Conservation (phyloP, 148 eudicot species). For the Chenopodium quinoa region DNA sequence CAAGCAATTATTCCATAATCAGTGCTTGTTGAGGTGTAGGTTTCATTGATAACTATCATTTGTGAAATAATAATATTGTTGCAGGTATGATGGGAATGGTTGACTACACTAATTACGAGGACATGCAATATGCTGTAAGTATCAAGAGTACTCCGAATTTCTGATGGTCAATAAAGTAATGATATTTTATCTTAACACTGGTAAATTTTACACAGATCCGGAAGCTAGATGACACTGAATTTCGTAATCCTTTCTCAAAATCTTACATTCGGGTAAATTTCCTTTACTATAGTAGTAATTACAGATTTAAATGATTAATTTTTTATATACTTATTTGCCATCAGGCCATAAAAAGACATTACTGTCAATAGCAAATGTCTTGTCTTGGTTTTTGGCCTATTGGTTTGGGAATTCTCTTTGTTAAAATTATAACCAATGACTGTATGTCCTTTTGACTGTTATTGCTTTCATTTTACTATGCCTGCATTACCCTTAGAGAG, state of each 20-base stretch:
- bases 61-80: constrained; percentile 5
- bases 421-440: not conserved
- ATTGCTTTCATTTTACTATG: not conserved
- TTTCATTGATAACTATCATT: not conserved
- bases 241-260: constrained; percentile 34
- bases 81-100: constrained; percentile 43
- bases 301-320: not conserved
- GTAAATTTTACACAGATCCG: constrained; percentile 22
- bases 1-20: not conserved
- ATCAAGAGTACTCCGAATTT: not conserved
- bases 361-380: not conserved
- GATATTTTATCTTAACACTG: not conserved
- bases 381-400: not conserved
- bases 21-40: not conserved
- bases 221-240: constrained; percentile 40
- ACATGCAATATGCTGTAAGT: constrained; percentile 49
- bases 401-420: not conserved
- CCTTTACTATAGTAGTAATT: not conserved
- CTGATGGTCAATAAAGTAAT: not conserved
- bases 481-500: not conserved
- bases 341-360: not conserved
- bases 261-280: constrained; percentile 32
- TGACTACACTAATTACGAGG: constrained; percentile 43
- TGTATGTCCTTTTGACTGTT: not conserved
- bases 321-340: not conserved